These are phyloP conservation scores for Dictyostelium citrinum DNA, from an alignment of 78 protist species.

Conservation along the genomic window DNA sequence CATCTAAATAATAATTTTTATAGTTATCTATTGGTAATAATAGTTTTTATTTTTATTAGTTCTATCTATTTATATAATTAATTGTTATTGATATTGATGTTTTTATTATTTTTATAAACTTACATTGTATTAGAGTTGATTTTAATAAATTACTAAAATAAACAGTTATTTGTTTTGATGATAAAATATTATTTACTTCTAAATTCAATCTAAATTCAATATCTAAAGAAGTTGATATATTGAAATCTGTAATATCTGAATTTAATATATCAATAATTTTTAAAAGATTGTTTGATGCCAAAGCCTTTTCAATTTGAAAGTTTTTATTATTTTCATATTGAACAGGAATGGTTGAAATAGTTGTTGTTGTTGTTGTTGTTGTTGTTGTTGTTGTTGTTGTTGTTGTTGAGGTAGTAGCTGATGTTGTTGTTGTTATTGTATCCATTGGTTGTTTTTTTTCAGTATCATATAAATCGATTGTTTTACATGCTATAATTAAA, in stretches of 20 bases:
- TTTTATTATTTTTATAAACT: not conserved
- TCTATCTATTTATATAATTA: not conserved
- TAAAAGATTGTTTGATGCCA: not conserved
- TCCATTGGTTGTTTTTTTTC: not conserved
- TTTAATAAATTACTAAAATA: not conserved
- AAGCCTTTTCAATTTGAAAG: not conserved
- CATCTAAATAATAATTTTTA: not conserved
- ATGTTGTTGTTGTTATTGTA: too few relatives aligned
- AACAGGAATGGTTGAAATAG: not conserved
- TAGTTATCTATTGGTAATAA: not conserved
- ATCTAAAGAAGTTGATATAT: not conserved
- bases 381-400: too few relatives aligned
- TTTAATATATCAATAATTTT: not conserved
- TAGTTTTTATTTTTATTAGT: not conserved
- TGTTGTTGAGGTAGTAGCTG: not conserved
- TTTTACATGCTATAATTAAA: slow-evolving; percentile 22
- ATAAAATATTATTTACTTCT: not conserved
- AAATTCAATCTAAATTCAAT: not conserved
- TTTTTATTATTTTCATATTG: not conserved
- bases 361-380: too few relatives aligned
- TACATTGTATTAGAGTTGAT: not conserved
- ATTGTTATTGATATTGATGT: not conserved
- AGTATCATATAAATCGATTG: slow-evolving; percentile 21
- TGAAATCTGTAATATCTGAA: not conserved
- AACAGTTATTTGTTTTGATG: not conserved